phyloP scores from a whole-genome alignment of 495 filamentous ascomycete genomes.

The Tuber aestivum region DNA sequence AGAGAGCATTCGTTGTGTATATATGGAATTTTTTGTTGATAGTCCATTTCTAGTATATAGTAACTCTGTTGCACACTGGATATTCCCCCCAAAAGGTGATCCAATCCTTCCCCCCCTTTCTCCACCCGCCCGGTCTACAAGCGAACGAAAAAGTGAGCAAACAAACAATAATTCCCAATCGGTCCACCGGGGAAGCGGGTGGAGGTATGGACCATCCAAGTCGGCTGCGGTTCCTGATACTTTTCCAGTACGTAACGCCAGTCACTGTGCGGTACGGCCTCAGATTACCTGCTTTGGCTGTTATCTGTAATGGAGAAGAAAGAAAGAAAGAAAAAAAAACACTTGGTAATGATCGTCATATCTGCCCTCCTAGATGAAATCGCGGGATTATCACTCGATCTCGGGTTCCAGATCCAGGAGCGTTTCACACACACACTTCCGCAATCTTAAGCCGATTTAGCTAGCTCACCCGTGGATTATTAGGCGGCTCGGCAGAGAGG shows the following conservation, averaged over 20 bases:
- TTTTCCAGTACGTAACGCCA: neutral
- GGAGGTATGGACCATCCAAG: neutral
- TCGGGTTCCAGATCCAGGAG: neutral
- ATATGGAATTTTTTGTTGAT: neutral
- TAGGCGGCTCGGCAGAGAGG: neutral
- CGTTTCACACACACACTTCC: neutral
- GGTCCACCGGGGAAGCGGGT: neutral
- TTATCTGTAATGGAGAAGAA: neutral
- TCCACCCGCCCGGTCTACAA: neutral
- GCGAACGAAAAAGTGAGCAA: neutral
- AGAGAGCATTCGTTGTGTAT: neutral
- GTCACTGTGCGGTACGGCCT: neutral
- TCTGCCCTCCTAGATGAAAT: neutral
- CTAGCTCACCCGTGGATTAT: neutral
- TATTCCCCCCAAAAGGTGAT: neutral
- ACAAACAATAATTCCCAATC: neutral
- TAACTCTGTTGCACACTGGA: neutral
- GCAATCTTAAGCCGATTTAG: neutral
- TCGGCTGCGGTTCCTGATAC: neutral
- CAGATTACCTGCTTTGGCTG: neutral
- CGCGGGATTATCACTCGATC: neutral
- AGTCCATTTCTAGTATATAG: neutral
- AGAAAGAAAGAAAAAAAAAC: neutral
- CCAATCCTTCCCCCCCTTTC: neutral
- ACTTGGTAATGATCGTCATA: neutral